Base-by-base conservation (phyloP, 2,329 filamentous ascomycete species). In the Exophiala calicioides region DNA sequence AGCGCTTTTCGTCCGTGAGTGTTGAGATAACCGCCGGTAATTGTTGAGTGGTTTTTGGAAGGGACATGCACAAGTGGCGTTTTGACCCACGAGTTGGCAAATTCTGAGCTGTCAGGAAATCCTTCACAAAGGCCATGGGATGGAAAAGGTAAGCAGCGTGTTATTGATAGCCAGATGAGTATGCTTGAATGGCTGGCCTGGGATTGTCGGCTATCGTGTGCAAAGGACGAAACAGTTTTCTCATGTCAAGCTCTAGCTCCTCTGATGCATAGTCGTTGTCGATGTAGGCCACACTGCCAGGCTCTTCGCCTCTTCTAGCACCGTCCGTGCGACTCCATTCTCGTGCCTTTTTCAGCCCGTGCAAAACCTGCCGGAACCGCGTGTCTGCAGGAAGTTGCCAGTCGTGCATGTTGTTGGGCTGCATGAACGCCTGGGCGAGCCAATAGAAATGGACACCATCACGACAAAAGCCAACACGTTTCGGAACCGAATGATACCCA, bases 401-500 rank as follows among this genome's bases (percentile, higher is more conserved):
- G 55, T 84, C 78, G 21, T 72, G 66, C 9, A 71, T 62, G 19
- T 74, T 69, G 13, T 76, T 78, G 50, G 79, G 78, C 61, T 81
- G 79, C 43, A 88, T 67, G 59, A 87, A 74, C 58, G 80, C 77
- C 51, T 78, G 84, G 12, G 82, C 84, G 31, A 88, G 73, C 75
- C 81, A 88, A 68, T 84, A 88, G 63, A 84, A 88, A 58, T 86
- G 84, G 10, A 87, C 78, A 1, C 78, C 84, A 58, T 88, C 85
- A 38, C 84, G 72, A 43, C 81, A 87, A 64, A 88, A 88, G 0
- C 85, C 85, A 55, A 82, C 77, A 12, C 84, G 79, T 36, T 75
- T 73, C 38, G 77, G 77, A 38, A 21, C 9, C 5, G 32, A 12
- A 13, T 69, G 41, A 31, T 43, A 40, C 9, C 37, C 41, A 27